These are phyloP conservation scores for Alloteropsis angusta DNA, from an alignment of 202 grass and related monocot genomes.

Conservation along the genomic window DNA sequence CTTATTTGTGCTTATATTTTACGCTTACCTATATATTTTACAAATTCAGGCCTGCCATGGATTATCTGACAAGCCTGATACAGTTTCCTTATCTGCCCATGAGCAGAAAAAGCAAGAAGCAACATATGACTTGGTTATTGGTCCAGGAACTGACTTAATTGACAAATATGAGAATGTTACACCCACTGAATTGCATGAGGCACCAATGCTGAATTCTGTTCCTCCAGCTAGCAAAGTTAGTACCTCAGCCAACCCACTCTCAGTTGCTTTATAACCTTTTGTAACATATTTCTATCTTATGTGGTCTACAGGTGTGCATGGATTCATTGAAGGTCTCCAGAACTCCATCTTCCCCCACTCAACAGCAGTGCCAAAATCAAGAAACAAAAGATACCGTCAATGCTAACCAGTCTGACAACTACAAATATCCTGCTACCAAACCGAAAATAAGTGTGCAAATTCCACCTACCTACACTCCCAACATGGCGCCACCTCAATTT, in stretches of 20 bases:
- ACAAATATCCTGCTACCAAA: slow-evolving; percentile 29
- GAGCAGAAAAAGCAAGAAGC: slow-evolving; percentile 21
- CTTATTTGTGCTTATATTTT: neutral
- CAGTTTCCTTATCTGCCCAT: neutral
- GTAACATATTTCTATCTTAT: neutral
- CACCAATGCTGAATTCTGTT: neutral
- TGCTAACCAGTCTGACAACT: slow-evolving; percentile 3
- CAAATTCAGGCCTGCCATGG: neutral
- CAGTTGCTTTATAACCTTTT: neutral
- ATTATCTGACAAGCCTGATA: neutral
- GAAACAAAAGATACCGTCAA: neutral
- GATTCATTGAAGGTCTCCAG: slow-evolving; percentile 24
- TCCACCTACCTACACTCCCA: slow-evolving; percentile 30
- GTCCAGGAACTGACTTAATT: neutral
- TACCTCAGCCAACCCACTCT: neutral
- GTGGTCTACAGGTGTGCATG: slow-evolving; percentile 13
- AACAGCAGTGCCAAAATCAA: slow-evolving; percentile 26
- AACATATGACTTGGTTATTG: slow-evolving; percentile 8
- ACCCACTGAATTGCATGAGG: slow-evolving; percentile 7
- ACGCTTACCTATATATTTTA: neutral
- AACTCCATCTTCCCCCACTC: slow-evolving; percentile 22
- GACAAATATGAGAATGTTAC: slow-evolving; percentile 3
- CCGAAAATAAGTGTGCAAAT: slow-evolving; percentile 36
- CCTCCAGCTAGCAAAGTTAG: slow-evolving; percentile 26
- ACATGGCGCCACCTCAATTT: slow-evolving; percentile 33